Conservation (phyloP, 2,329 filamentous ascomycete genomes). For the Dactylellina leptospora region DNA sequence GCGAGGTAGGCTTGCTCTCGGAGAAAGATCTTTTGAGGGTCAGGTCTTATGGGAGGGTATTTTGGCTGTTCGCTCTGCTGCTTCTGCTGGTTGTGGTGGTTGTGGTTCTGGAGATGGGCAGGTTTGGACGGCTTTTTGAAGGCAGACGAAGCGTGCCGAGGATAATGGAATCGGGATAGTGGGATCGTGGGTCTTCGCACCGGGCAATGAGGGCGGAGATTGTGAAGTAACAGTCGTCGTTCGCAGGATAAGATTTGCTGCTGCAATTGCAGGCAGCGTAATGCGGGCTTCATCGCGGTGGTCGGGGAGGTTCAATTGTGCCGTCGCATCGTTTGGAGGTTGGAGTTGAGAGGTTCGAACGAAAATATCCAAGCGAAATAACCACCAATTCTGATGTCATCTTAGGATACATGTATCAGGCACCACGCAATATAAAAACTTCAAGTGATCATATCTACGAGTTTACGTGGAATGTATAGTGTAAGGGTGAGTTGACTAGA, state of each 20-base stretch:
- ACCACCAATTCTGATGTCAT: conserved; percentile 8
- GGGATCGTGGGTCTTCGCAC: background rate
- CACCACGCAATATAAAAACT: background rate
- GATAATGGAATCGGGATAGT: conserved; percentile 23
- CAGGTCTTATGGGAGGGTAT: conserved; percentile 51
- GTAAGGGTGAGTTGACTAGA: conserved; percentile 20
- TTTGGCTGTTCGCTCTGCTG: conserved; percentile 5
- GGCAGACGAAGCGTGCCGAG: conserved; percentile 29
- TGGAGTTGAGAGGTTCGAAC: conserved; percentile 1
- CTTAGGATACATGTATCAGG: background rate
- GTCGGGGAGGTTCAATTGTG: background rate
- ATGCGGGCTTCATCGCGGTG: conserved; percentile 37
- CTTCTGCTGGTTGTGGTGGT: conserved; percentile 23
- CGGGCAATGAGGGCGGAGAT: conserved; percentile 14
- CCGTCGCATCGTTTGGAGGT: conserved; percentile 7
- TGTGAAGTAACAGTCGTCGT: conserved; percentile 32
- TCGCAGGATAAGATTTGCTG: conserved; percentile 29
- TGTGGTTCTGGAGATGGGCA: background rate
- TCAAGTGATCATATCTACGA: background rate
- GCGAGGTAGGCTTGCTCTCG: conserved; percentile 31
- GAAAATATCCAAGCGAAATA: background rate
- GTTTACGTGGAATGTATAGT: background rate
- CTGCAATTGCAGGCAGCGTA: conserved; percentile 45
- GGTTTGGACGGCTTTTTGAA: conserved; percentile 12
- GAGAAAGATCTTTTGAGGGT: conserved; percentile 38